A percentile compares a stretch with the other conserved stretches of the same genome.
phyloP scores from a whole-genome alignment of 371 early-diverging fungal species.

The Syncephalastrum monosporum region DNA sequence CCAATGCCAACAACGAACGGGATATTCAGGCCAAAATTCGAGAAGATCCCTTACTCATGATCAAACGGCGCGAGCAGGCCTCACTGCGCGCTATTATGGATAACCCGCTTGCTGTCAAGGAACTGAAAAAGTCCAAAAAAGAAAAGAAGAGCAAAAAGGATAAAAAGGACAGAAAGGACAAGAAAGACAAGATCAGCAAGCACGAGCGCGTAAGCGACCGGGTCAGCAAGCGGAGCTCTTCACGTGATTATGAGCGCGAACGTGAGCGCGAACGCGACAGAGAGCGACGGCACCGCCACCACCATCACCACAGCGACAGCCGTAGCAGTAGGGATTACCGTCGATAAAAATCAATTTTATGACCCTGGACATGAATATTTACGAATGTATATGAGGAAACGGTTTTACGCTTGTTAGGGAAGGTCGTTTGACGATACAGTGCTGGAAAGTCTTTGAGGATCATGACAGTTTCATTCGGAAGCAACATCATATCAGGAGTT shows the following conservation, averaged over 20 bases:
- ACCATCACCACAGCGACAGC: background rate
- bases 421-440: no score
- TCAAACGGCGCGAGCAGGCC: slow-evolving; percentile 84
- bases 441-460: no score
- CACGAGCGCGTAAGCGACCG: no score
- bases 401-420: no score
- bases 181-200: background rate
- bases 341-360: no score
- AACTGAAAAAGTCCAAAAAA: slow-evolving; percentile 47
- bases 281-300: background rate
- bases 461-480: no score
- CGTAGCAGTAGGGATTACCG: background rate
- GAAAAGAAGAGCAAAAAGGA: slow-evolving; percentile 45
- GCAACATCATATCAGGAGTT: no score
- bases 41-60: slow-evolving; percentile 90
- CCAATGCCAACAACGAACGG: slow-evolving; percentile 74
- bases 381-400: slow-evolving; percentile 13
- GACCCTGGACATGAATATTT: slow-evolving; percentile 17
- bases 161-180: slow-evolving; percentile 6
- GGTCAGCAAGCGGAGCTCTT: no score
- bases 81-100: slow-evolving; percentile 74
- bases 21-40: slow-evolving; percentile 86
- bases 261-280: slow-evolving; percentile 7
- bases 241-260: no score
- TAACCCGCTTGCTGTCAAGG: slow-evolving; percentile 72